Evolutionary conservation across 2,329 filamentous ascomycete species (phyloP), one percentile per base, ranked within the genome.

Genomic region (Colletotrichum euphorbiae): DNA sequence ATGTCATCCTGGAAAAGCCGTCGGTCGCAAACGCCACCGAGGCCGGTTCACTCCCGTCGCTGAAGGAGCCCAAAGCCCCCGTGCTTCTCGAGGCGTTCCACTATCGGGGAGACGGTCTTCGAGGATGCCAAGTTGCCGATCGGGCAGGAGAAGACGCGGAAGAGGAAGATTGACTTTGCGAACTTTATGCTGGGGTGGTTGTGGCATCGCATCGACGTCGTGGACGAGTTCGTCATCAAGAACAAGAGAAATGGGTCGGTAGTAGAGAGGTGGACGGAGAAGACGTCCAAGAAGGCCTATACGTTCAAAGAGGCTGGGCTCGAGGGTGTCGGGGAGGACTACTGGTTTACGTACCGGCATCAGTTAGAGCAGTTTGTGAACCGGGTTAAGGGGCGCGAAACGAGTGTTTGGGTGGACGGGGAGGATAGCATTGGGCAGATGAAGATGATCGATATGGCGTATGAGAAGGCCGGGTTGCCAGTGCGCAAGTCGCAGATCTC

Each of bases 1-100:
- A 88, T 71, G 85, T 89, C 19, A 79, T 88, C 0, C 75, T 87
- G 2, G 86, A 88, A 73, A 87, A 87, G 73, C 85, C 85, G 0
- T 79, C 80, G 0, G 79, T 78, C n/a, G 79, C 79, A 28, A 87
- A 85, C 71, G 73, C 76, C 3, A 65, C 56, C 0, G 83, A 88
- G 72, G 84, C 84, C 3, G 72, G 74, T 17, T 69, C 71, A 0
- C 78, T 87, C 15, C 78, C 79, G 0, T 67, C 78, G 13, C 71
- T 82, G 50, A 67, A 69, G 4, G 56, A 72, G 0, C 73, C 77
- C 1, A 72, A 75, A 15, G 77, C 79, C 0, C 85, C 82, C 0
- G 78, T 87, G 1, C 74, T 86, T 2, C 78, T 88, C 3, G 86
- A 89, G 74, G 85, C 85, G 3, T 82, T 84, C 65, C 85, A 87